Conservation (phyloP, 2,329 filamentous ascomycete genomes). For the Escovopsis weberi region DNA sequence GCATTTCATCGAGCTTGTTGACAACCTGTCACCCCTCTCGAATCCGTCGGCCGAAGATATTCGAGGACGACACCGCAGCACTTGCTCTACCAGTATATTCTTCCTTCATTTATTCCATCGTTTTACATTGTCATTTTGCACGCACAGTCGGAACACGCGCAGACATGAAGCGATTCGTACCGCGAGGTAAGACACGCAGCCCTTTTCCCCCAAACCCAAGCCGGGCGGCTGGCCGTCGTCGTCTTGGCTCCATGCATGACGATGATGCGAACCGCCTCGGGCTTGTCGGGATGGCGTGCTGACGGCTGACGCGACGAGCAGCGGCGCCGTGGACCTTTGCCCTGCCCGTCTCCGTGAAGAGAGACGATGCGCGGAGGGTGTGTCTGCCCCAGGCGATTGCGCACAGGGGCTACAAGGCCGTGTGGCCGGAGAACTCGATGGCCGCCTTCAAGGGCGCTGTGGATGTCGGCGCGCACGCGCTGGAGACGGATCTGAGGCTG, state of each 20-base stretch:
- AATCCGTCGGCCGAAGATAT: too few relatives aligned
- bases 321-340: slow-evolving; percentile 21
- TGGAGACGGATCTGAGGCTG: slow-evolving; percentile 83
- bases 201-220: neutral
- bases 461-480: slow-evolving; percentile 57
- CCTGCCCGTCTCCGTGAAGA: slow-evolving; percentile 11
- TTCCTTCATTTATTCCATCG: too few relatives aligned
- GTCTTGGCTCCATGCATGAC: neutral
- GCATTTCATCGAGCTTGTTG: too few relatives aligned
- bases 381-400: slow-evolving; percentile 56
- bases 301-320: neutral
- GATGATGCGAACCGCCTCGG: neutral
- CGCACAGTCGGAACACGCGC: too few relatives aligned
- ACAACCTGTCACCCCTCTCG: too few relatives aligned
- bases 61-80: too few relatives aligned
- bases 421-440: slow-evolving; percentile 77
- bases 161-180: neutral
- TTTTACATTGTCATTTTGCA: too few relatives aligned
- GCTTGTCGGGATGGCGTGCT: neutral
- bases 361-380: slow-evolving; percentile 8
- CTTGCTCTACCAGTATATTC: too few relatives aligned
- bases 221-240: too few relatives aligned
- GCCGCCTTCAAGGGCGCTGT: slow-evolving; percentile 62
- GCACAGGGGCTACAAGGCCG: slow-evolving; percentile 65
- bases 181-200: too few relatives aligned